These are phyloP conservation scores for Casuarina cunninghamiana DNA, from an alignment of 306 rosid genomes.

Conservation along the genomic window DNA sequence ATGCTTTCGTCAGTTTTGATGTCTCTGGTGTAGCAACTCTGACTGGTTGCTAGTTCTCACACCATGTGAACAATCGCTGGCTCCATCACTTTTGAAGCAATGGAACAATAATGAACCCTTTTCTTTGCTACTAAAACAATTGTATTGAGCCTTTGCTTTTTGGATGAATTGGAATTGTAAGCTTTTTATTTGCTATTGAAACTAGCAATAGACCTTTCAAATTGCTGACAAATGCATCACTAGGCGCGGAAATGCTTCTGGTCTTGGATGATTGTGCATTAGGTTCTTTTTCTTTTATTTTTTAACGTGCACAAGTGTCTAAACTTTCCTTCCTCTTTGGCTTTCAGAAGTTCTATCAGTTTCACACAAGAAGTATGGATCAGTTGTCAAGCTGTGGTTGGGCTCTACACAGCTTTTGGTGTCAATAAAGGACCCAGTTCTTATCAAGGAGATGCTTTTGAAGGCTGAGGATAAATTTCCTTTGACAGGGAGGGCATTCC, in stretches of 20 bases:
- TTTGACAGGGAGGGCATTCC: slow-evolving; percentile 59
- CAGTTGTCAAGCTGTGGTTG: slow-evolving; percentile 78
- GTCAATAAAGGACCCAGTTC: slow-evolving; percentile 64
- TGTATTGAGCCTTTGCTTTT: background rate
- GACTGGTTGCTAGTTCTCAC: background rate
- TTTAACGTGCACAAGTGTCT: background rate
- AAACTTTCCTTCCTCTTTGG: slow-evolving; percentile 12
- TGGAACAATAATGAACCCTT: background rate
- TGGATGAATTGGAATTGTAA: background rate
- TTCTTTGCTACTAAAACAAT: background rate
- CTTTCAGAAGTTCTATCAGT: slow-evolving; percentile 57
- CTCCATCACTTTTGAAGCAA: background rate
- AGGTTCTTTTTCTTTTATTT: background rate
- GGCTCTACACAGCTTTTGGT: slow-evolving; percentile 83
- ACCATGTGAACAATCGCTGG: background rate
- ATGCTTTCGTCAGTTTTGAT: background rate
- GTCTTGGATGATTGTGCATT: background rate
- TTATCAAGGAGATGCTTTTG: slow-evolving; percentile 65
- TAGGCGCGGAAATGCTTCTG: background rate
- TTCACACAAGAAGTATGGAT: slow-evolving; percentile 64
- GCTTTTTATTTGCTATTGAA: background rate
- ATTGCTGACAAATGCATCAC: background rate
- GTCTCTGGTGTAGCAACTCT: background rate
- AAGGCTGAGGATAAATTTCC: slow-evolving; percentile 80
- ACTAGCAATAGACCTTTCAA: background rate